Evolutionary conservation across 2,329 filamentous ascomycete species (phyloP).

Genomic region (Fusarium piperis): DNA sequence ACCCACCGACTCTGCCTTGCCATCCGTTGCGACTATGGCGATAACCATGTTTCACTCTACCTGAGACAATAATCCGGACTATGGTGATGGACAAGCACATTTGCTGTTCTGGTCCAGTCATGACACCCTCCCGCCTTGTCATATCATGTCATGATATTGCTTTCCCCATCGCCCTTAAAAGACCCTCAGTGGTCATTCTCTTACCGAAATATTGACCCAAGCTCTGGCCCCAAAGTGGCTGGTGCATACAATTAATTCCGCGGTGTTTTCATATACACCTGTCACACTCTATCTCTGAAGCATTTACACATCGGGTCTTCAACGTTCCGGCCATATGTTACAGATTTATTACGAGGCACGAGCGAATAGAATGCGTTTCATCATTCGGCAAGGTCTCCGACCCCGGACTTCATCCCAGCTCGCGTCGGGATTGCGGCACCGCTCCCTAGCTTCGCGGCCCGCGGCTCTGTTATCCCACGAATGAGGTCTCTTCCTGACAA

Average conservation of each 20-base stretch:
- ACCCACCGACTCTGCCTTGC: not conserved
- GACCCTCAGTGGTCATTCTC: not conserved
- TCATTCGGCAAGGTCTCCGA: constrained; percentile 23
- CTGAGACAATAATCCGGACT: constrained; percentile 1
- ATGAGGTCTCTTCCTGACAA: constrained; percentile 7
- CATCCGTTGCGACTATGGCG: not conserved
- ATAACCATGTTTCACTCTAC: not conserved
- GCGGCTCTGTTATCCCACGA: constrained; percentile 32
- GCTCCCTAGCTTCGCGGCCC: constrained; percentile 9
- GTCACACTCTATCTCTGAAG: constrained; percentile 5
- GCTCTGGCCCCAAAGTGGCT: not conserved
- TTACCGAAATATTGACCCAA: not conserved
- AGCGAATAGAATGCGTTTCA: constrained; percentile 24
- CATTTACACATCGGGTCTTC: constrained; percentile 15
- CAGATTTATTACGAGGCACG: constrained; percentile 18
- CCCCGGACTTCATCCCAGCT: constrained; percentile 27
- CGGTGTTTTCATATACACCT: not conserved
- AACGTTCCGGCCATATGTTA: constrained; percentile 28
- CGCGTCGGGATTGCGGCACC: constrained; percentile 8
- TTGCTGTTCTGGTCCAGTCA: constrained; percentile 5
- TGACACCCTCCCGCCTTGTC: not conserved
- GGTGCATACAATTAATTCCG: not conserved
- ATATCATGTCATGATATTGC: not conserved
- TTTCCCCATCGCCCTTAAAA: not conserved
- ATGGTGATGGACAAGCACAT: constrained; percentile 3